Conservation (phyloP, 148 eudicot species). For the Rhododendron kiyosumense region DNA sequence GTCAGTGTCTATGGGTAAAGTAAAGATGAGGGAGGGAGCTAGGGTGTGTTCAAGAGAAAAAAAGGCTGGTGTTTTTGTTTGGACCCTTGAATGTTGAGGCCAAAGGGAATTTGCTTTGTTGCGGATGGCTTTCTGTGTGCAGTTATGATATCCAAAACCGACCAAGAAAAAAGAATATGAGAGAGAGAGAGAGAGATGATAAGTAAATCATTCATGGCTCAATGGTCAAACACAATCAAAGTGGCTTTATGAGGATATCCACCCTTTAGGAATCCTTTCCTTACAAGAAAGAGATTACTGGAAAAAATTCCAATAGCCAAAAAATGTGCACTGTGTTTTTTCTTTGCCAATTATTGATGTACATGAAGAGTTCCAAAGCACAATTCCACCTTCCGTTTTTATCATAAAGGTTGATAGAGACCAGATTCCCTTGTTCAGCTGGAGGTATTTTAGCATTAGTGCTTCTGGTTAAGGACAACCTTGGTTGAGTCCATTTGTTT, state of each 20-base stretch:
- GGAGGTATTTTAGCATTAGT: not conserved
- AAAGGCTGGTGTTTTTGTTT: conserved; percentile 7
- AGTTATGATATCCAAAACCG: conserved; percentile 17
- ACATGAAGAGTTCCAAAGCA: not conserved
- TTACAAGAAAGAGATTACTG: conserved; percentile 20
- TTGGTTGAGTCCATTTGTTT: not conserved
- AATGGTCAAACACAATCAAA: conserved; percentile 15
- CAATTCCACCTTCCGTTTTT: not conserved
- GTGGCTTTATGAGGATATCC: conserved; percentile 29
- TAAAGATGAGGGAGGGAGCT: not conserved
- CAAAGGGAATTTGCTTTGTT: conserved; percentile 16
- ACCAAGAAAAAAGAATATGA: conserved; percentile 3
- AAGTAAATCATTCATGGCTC: conserved; percentile 1
- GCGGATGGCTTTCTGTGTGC: not conserved
- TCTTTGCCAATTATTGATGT: not conserved
- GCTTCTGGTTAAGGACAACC: conserved; percentile 6
- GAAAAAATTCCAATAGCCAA: not conserved
- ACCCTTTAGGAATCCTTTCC: conserved; percentile 30
- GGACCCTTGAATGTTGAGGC: conserved; percentile 15
- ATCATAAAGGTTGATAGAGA: conserved; percentile 9
- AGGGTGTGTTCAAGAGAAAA: not conserved
- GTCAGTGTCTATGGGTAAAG: conserved; percentile 4
- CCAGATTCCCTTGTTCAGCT: conserved; percentile 8
- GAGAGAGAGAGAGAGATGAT: not conserved
- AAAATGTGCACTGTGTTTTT: not conserved